Evolutionary conservation across 768 basidiomycete genomes (phyloP), one percentile per base, ranked within the genome.

Genomic region (Pleurotus djamor): DNA sequence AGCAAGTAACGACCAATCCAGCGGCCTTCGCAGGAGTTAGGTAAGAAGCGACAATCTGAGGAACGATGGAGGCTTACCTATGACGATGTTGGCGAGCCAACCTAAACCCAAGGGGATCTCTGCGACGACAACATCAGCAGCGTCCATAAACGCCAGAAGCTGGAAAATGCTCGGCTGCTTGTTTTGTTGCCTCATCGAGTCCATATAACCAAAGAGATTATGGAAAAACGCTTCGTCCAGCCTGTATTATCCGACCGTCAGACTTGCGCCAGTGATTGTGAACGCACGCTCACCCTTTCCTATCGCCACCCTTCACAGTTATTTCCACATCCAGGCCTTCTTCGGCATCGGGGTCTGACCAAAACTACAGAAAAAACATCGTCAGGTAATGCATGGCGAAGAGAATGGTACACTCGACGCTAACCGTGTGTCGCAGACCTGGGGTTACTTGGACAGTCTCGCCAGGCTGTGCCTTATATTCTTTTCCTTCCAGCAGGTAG

Each of bases 191-290:
- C 54, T 44, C 41, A 55, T 38, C 0, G 54, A 55, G 9, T 55
- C 54, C 54, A 44, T 55, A 13, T 55, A 55, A 13, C 54, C 54
- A 41, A 44, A 55, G n/a, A 55, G 21, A 38, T 55, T 55, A 28
- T 55, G 54, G 54, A 55, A 44, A 17, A 55, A 55, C 10, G 54
- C 38, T 14, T 55, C 54, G 38, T 55, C 54, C 37, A 55, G 32
- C 14, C 54, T 55, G n/a, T 9, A n/a, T 9, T n/a, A 41, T 10
- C 38, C 38, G 4, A 41, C 21, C 21, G 21, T 28, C 21, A n/a
- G 38, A 10, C 2, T 10, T n/a, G 38, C 38, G n/a, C 9, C 38
- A 4, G 10, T 41, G n/a, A n/a, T 10, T 10, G 5, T 3, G 17
- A 32, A 17, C 5, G 0, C n/a, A 13, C 4, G n/a, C 54, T 17